These are phyloP conservation scores for Entomortierella beljakovae DNA, from an alignment of 192 early-diverging fungal species.

Conservation along the genomic window DNA sequence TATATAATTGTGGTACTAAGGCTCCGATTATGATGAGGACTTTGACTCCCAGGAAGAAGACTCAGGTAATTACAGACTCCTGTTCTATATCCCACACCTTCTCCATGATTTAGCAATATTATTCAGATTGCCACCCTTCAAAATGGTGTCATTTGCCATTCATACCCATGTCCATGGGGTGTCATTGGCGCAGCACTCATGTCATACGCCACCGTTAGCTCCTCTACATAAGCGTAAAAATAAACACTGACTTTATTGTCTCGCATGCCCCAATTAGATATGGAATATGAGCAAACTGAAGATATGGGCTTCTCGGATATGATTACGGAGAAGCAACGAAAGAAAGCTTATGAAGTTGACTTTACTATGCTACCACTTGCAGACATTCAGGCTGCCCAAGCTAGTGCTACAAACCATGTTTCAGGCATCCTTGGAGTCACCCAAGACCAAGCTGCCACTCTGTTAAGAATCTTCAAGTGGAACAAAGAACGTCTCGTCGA, in stretches of 20 bases:
- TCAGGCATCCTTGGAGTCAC: conserved; percentile 75
- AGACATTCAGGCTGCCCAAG: conserved; percentile 73
- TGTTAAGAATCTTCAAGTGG: conserved; percentile 85
- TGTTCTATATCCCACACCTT: not conserved
- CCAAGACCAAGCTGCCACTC: conserved; percentile 75
- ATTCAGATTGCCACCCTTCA: not conserved
- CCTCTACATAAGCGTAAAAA: too few species aligned
- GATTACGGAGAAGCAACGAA: conserved; percentile 67
- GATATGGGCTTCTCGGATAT: conserved; percentile 70
- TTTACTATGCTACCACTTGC: conserved; percentile 70
- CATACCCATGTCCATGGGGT: not conserved
- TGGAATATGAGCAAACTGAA: conserved; percentile 65
- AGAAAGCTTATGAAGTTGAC: conserved; percentile 81
- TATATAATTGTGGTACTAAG: conserved; percentile 2
- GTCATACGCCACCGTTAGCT: conserved; percentile 9
- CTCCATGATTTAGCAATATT: not conserved
- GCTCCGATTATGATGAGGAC: conserved; percentile 49
- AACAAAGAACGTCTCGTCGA: conserved; percentile 90
- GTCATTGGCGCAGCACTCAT: not conserved
- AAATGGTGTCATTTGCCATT: not conserved
- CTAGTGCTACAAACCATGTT: conserved; percentile 77
- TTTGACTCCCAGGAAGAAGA: conserved; percentile 40
- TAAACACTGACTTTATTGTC: not conserved
- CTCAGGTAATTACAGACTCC: conserved; percentile 22
- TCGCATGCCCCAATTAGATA: conserved; percentile 13